phyloP scores from a whole-genome alignment of 192 early-diverging fungal genomes.

The Backusella parvicylindrica region DNA sequence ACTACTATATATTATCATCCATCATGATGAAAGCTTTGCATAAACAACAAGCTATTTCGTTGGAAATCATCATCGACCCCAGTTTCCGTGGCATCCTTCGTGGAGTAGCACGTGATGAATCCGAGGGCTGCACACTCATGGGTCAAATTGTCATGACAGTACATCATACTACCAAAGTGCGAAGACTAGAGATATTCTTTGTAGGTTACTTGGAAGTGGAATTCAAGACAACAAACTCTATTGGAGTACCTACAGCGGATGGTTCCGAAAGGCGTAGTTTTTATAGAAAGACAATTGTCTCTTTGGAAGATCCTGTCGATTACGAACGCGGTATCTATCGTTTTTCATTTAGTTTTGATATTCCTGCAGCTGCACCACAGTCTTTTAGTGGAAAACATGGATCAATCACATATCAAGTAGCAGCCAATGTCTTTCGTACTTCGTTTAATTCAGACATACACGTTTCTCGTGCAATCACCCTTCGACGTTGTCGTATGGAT shows the following conservation, averaged over 20 bases:
- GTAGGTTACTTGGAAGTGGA: slow-evolving; percentile 17
- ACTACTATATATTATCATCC: neutral
- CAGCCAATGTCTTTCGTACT: slow-evolving; percentile 26
- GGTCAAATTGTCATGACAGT: slow-evolving; percentile 8
- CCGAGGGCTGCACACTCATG: slow-evolving; percentile 22
- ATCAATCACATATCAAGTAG: slow-evolving; percentile 39
- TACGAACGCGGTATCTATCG: slow-evolving; percentile 15
- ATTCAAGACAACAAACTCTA: neutral
- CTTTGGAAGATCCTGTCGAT: neutral
- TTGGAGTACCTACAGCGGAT: neutral
- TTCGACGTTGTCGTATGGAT: slow-evolving; percentile 38
- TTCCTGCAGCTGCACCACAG: slow-evolving; percentile 32
- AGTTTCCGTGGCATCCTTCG: slow-evolving; percentile 12
- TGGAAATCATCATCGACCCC: neutral
- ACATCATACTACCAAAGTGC: slow-evolving; percentile 3
- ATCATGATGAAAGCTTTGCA: neutral
- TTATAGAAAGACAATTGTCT: neutral
- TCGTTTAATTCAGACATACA: slow-evolving; percentile 37
- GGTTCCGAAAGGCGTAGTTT: neutral
- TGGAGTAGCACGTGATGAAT: slow-evolving; percentile 25
- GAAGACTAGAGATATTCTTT: slow-evolving; percentile 14
- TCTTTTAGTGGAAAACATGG: slow-evolving; percentile 41
- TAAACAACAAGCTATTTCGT: neutral
- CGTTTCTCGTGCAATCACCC: slow-evolving; percentile 32
- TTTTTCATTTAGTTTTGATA: slow-evolving; percentile 14